Evolutionary conservation across 306 rosid genomes (phyloP).

Genomic region (Vicia faba): DNA sequence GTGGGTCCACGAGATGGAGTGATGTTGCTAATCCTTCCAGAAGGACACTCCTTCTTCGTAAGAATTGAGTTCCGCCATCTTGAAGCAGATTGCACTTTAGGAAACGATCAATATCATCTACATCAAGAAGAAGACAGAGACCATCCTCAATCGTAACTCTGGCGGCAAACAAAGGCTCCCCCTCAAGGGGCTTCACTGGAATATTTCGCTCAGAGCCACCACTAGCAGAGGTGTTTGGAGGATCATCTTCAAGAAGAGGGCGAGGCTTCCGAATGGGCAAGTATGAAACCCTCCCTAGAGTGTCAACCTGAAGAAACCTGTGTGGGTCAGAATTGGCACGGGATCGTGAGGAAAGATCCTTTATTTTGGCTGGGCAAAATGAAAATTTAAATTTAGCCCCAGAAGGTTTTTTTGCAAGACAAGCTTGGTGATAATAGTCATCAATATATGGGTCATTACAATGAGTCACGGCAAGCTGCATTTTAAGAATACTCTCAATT

Average conservation of each 20-base stretch:
- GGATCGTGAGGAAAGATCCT: slow-evolving; percentile 49
- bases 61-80: slow-evolving; percentile 58
- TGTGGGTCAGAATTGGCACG: slow-evolving; percentile 47
- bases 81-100: slow-evolving; percentile 46
- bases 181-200: slow-evolving; percentile 56
- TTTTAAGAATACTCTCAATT: slow-evolving; percentile 59
- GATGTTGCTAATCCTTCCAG: slow-evolving; percentile 62
- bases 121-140: slow-evolving; percentile 58
- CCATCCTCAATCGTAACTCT: slow-evolving; percentile 60
- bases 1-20: slow-evolving; percentile 57
- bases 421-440: slow-evolving; percentile 60
- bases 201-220: slow-evolving; percentile 47
- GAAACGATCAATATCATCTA: slow-evolving; percentile 58
- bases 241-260: slow-evolving; percentile 60
- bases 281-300: slow-evolving; percentile 56
- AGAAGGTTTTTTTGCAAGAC: slow-evolving; percentile 46
- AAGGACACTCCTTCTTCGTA: slow-evolving; percentile 54
- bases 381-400: slow-evolving; percentile 48
- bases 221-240: slow-evolving; percentile 44
- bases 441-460: slow-evolving; percentile 51
- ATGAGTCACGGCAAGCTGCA: slow-evolving; percentile 59
- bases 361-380: slow-evolving; percentile 57
- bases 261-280: slow-evolving; percentile 49
- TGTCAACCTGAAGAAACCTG: slow-evolving; percentile 48
- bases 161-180: slow-evolving; percentile 63